These are phyloP conservation scores for Aspergillus neotritici DNA, from an alignment of 2,329 filamentous ascomycete genomes.

Conservation along the genomic window DNA sequence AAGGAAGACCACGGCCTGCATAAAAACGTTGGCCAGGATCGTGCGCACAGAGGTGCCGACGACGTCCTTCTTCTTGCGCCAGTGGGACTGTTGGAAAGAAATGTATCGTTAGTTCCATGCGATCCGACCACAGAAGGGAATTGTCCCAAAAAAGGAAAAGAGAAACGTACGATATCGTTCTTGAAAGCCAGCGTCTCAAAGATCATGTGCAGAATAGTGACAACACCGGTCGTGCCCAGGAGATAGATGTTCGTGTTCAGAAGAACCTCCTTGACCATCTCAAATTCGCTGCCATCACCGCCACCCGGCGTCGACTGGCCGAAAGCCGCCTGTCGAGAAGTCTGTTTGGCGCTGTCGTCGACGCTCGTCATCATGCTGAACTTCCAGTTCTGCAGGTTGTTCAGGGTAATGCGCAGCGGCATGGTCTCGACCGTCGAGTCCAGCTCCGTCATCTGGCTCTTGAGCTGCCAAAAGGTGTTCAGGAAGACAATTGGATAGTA, in stretches of 20 bases:
- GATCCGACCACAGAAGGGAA: neutral
- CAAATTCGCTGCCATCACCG: conserved; percentile 87
- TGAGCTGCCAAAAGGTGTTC: conserved; percentile 97
- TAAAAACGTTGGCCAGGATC: conserved; percentile 94
- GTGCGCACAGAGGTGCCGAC: conserved; percentile 94
- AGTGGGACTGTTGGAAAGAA: conserved; percentile 57
- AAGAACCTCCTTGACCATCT: conserved; percentile 94
- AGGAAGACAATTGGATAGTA: conserved; percentile 86
- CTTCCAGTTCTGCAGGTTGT: conserved; percentile 81
- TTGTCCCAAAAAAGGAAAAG: neutral
- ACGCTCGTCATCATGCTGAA: conserved; percentile 79
- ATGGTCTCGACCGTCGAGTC: conserved; percentile 82
- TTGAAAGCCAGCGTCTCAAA: conserved; percentile 97
- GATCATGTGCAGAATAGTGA: conserved; percentile 84
- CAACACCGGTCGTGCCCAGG: conserved; percentile 74
- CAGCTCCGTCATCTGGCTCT: conserved; percentile 80
- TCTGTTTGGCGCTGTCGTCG: conserved; percentile 81
- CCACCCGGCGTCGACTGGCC: conserved; percentile 67
- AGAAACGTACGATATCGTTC: conserved; percentile 67
- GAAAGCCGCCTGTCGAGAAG: conserved; percentile 68
- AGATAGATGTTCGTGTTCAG: conserved; percentile 92
- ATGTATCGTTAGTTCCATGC: conserved; percentile 10
- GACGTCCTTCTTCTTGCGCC: conserved; percentile 99
- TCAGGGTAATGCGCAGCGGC: conserved; percentile 75
- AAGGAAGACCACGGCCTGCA: conserved; percentile 93